Evolutionary conservation across 2,329 filamentous ascomycete genomes (phyloP), one percentile per base, ranked within the genome.

Genomic region (Nemania bipapillata): DNA sequence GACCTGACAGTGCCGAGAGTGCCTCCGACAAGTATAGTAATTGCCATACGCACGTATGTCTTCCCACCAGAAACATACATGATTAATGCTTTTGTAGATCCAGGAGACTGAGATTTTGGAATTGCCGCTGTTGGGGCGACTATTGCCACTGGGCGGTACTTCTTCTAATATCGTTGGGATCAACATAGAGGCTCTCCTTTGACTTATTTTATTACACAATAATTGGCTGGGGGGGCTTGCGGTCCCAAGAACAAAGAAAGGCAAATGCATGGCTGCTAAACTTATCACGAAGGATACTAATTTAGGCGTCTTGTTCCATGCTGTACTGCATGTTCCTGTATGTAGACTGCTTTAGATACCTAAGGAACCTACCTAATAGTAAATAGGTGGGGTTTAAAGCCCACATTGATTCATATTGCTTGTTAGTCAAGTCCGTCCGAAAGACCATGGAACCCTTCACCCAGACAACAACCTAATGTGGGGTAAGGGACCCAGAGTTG

Each of bases 11-110:
- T n/a, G n/a, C n/a, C n/a, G n/a, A n/a, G n/a, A n/a, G n/a, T n/a
- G n/a, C n/a, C n/a, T n/a, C n/a, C n/a, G n/a, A n/a, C n/a, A n/a
- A n/a, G n/a, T 17, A 22, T 8, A 26, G 3, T n/a, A 35, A 28
- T 40, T 15, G 35, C 52, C 37, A 55, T 54, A 63, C 60, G 26
- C 37, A 28, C 28, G 35, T 35, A 35, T 54, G 20, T 47, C 28
- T 53, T 32, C 35, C 20, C 35, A 4, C 12, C 15, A 26, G 22
- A 9, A 40, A 28, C 15, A 26, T 52, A 30, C 32, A 62, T 54
- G 60, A 63, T 55, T 54, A 63, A 63, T 63, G 50, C 50, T 40
- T 61, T 47, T 63, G 50, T 24, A 45, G 50, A 63, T 63, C 50
- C 28, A 12, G 40, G 15, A 32, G 40, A 28, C 26, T n/a, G 22